Evolutionary conservation across 2,329 filamentous ascomycete genomes (phyloP).

Genomic region (Thielaviopsis musarum): DNA sequence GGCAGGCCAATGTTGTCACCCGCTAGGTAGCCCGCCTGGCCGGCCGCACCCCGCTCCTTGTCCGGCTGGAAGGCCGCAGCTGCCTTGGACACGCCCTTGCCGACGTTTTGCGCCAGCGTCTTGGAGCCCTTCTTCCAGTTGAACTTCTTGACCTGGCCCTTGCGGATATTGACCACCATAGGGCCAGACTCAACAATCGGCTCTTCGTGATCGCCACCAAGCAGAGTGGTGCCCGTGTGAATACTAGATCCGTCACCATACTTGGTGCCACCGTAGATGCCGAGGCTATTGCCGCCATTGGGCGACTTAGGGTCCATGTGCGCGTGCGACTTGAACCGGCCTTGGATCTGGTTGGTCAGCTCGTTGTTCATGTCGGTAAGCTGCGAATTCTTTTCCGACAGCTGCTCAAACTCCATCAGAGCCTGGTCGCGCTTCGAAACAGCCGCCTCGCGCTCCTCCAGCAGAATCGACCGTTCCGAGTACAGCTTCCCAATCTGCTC

Average conservation of each 20-base stretch:
- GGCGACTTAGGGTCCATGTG: conserved; percentile 28
- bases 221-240: conserved; percentile 32
- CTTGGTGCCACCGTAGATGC: conserved; percentile 38
- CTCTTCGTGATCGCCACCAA: conserved; percentile 51
- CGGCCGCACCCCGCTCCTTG: conserved; percentile 34
- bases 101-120: conserved; percentile 82
- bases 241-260: conserved; percentile 35
- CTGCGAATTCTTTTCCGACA: conserved; percentile 88
- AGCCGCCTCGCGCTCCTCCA: conserved; percentile 71
- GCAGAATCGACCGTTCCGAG: conserved; percentile 59
- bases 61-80: conserved; percentile 55
- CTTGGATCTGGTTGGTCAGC: conserved; percentile 84
- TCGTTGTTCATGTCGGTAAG: conserved; percentile 91
- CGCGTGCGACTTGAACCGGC: conserved; percentile 70
- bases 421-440: conserved; percentile 81
- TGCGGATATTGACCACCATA: conserved; percentile 90
- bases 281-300: conserved; percentile 28
- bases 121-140: conserved; percentile 98
- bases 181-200: conserved; percentile 53
- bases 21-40: conserved; percentile 33
- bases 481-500: conserved; percentile 42
- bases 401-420: conserved; percentile 85
- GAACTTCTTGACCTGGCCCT: conserved; percentile 88
- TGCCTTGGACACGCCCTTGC: conserved; percentile 84
- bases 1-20: conserved; percentile 52